Percentiles rank a stretch among this genome's conserved stretches.
Evolutionary conservation across 371 early-diverging fungal genomes (phyloP).

Genomic region (Coemansia sp.): DNA sequence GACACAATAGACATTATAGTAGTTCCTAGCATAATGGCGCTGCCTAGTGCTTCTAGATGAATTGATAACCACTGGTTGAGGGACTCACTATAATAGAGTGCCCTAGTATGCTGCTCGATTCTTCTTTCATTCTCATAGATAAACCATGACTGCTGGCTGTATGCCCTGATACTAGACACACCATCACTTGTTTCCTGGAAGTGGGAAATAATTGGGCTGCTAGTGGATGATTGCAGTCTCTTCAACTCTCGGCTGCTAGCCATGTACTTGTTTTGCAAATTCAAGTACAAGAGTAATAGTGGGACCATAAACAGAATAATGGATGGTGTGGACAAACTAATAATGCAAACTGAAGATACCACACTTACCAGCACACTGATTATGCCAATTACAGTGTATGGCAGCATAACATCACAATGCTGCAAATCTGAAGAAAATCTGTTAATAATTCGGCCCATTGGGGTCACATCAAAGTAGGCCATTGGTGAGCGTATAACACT

Average conservation of each 20-base stretch:
- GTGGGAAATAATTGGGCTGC: constrained; percentile 77
- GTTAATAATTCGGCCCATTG: constrained; percentile 31
- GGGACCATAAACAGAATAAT: constrained; percentile 9
- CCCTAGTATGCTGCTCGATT: constrained; percentile 71
- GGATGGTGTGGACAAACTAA: constrained; percentile 44
- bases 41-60: constrained; percentile 28
- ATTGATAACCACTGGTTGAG: constrained; percentile 38
- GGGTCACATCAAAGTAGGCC: constrained; percentile 24
- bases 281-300: not conserved
- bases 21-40: constrained; percentile 15
- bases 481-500: constrained; percentile 24
- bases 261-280: constrained; percentile 10
- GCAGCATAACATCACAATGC: constrained; percentile 76
- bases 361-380: constrained; percentile 52
- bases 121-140: constrained; percentile 57
- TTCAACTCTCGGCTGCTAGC: constrained; percentile 22
- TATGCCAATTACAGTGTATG: constrained; percentile 18
- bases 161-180: constrained; percentile 78
- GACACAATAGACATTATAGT: constrained; percentile 13
- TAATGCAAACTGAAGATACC: constrained; percentile 56
- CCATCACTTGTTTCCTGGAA: constrained; percentile 73
- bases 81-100: not conserved
- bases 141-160: constrained; percentile 68
- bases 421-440: constrained; percentile 74
- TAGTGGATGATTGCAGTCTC: constrained; percentile 63